Evolutionary conservation across 2,329 filamentous ascomycete genomes (phyloP).

Genomic region (Shiraia bambusicola): DNA sequence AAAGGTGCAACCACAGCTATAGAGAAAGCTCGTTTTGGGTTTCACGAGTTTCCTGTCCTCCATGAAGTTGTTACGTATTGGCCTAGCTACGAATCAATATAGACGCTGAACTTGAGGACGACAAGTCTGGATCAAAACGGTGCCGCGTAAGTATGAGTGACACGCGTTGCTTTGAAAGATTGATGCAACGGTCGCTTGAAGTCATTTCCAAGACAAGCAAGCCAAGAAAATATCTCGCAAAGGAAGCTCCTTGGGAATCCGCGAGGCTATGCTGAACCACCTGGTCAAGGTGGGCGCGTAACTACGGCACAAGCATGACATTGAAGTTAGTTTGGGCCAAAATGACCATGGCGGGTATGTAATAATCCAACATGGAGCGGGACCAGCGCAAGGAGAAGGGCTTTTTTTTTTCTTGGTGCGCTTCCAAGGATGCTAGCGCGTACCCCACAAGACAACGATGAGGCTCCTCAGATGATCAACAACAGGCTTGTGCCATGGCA

Average conservation of each 20-base stretch:
- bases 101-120: conserved; percentile 12
- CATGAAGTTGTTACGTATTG: too few relatives aligned
- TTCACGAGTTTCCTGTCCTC: too few relatives aligned
- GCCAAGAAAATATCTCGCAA: too few relatives aligned
- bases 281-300: conserved; percentile 1
- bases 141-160: not conserved
- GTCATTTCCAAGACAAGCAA: too few relatives aligned
- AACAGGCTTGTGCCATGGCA: not conserved
- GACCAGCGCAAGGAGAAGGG: not conserved
- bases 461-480: not conserved
- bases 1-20: conserved; percentile 48
- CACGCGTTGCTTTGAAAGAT: not conserved
- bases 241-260: not conserved
- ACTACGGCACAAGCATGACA: conserved; percentile 6
- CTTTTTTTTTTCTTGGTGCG: conserved; percentile 2
- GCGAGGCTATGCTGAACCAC: not conserved
- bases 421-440: conserved; percentile 1
- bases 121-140: conserved; percentile 3
- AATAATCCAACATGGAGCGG: conserved; percentile 3
- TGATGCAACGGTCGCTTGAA: not conserved
- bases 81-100: conserved; percentile 6
- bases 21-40: too few relatives aligned
- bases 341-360: conserved; percentile 3
- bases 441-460: conserved; percentile 1
- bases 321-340: conserved; percentile 1